Evolutionary conservation across 2,329 filamentous ascomycete genomes (phyloP).

Genomic region (Ascocoryne sarcoides): DNA sequence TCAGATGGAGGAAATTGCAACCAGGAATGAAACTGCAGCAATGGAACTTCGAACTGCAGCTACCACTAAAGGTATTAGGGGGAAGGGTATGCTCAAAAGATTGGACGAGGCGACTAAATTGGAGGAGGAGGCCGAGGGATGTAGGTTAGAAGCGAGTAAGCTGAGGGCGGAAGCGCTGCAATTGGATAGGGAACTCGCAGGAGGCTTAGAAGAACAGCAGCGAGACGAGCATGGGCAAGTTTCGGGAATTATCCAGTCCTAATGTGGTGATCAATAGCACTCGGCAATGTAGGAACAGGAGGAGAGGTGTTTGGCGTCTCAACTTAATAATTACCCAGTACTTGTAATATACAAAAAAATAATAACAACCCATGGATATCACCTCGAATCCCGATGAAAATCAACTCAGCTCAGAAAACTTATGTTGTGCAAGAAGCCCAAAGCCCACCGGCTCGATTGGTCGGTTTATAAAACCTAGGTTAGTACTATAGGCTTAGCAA

Average conservation of each 20-base stretch:
- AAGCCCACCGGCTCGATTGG: no score
- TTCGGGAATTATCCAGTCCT: conserved; percentile 2
- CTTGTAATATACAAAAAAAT: no score
- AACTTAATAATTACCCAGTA: no score
- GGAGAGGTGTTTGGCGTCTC: no score
- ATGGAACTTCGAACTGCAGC: conserved; percentile 7
- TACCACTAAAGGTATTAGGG: conserved; percentile 4
- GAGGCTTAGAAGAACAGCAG: conserved; percentile 16
- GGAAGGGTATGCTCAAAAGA: conserved; percentile 13
- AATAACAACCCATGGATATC: no score
- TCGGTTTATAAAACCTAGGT: no score
- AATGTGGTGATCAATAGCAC: no score
- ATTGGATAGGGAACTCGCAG: conserved; percentile 22
- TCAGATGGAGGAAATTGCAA: conserved; percentile 12
- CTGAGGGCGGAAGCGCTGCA: conserved; percentile 20
- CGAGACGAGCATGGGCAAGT: conserved; percentile 5
- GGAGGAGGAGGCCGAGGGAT: conserved; percentile 19
- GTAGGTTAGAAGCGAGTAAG: conserved; percentile 17
- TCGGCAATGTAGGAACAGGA: no score
- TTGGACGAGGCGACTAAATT: conserved; percentile 13
- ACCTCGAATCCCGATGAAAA: no score
- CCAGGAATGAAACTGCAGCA: conserved; percentile 13
- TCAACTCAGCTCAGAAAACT: no score
- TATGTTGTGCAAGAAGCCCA: no score
- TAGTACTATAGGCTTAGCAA: no score